Evolutionary conservation across 768 basidiomycete species (phyloP).

Genomic region (Daedalea quercina): DNA sequence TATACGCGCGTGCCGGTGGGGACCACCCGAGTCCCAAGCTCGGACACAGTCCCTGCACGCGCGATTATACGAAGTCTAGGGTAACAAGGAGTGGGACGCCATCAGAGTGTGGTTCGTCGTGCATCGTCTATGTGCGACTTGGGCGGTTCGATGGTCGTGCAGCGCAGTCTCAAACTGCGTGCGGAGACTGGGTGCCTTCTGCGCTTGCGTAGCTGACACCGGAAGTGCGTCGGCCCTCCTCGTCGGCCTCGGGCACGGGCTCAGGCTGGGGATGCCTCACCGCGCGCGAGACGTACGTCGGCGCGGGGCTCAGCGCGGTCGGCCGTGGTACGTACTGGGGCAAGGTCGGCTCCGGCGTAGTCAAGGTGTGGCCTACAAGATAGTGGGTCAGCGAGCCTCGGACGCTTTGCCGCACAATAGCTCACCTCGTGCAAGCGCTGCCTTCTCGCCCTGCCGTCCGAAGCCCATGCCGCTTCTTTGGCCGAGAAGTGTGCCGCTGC

Average conservation of each 20-base stretch:
- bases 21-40: neutral
- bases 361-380: conserved; percentile 43
- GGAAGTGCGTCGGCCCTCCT: neutral
- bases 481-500: conserved; percentile 13
- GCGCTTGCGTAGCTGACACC: neutral
- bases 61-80: neutral
- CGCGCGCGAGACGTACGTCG: neutral
- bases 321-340: conserved; percentile 33
- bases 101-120: neutral
- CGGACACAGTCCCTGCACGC: neutral
- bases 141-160: neutral
- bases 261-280: neutral
- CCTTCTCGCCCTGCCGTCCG: conserved; percentile 76
- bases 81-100: neutral
- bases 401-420: conserved; percentile 12
- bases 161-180: neutral
- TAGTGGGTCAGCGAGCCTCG: neutral
- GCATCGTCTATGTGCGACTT: neutral
- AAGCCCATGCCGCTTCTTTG: conserved; percentile 54
- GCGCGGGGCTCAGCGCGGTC: neutral
- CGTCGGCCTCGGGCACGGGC: neutral
- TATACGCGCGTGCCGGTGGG: neutral
- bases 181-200: neutral
- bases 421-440: conserved; percentile 58
- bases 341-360: conserved; percentile 50